Evolutionary conservation across 306 rosid genomes (phyloP).

Genomic region (Adenanthera pavonina): DNA sequence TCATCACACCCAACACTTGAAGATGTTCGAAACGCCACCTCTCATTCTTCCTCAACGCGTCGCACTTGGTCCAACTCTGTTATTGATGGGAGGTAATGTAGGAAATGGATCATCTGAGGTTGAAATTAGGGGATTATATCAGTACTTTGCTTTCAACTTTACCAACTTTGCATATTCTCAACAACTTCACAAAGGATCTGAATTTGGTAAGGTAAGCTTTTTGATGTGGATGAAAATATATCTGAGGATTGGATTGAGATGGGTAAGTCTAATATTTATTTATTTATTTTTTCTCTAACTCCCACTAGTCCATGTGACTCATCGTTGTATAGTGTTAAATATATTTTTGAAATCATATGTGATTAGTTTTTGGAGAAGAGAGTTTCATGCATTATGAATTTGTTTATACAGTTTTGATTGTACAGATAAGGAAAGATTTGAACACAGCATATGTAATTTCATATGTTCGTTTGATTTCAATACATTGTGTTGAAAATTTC

Average conservation of each 20-base stretch:
- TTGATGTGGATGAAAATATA: background rate
- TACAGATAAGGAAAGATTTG: slow-evolving; percentile 20
- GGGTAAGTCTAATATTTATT: background rate
- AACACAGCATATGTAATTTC: background rate
- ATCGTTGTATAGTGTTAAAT: slow-evolving; percentile 11
- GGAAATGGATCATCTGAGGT: background rate
- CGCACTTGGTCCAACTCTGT: slow-evolving; percentile 54
- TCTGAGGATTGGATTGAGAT: too few relatives aligned
- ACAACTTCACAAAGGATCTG: too few relatives aligned
- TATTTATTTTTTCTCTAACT: background rate
- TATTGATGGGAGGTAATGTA: slow-evolving; percentile 57
- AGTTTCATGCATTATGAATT: background rate
- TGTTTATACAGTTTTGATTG: slow-evolving; percentile 19
- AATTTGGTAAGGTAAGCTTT: too few relatives aligned
- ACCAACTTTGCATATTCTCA: too few relatives aligned
- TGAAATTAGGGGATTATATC: background rate
- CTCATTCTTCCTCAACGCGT: slow-evolving; percentile 49
- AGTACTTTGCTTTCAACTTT: too few relatives aligned
- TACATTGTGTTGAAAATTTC: too few relatives aligned
- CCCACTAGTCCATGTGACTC: background rate
- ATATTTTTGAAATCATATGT: slow-evolving; percentile 17
- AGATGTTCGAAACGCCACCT: slow-evolving; percentile 48
- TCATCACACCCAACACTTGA: slow-evolving; percentile 72
- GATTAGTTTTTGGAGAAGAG: slow-evolving; percentile 15
- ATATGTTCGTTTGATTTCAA: background rate